Base-by-base conservation (phyloP, 1,284 basidiomycete genomes). In the Mycena sp. region DNA sequence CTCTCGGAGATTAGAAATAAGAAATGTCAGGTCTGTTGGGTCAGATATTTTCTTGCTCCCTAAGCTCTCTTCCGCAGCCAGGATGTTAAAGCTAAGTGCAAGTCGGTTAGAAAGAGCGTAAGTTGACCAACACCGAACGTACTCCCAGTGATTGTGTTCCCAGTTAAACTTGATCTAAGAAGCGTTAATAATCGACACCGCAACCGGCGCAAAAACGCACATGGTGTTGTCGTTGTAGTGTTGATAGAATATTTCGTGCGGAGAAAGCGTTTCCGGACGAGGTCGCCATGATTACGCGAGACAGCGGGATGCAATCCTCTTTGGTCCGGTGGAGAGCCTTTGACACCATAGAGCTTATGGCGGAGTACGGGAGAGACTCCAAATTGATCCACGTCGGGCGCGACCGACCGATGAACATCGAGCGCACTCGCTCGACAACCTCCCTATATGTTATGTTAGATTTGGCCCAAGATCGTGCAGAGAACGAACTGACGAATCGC, bases 261-360 rank as follows among this genome's bases (percentile, higher is more conserved):
- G 88, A 87, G 74, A 93, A 93, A 0, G 90, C 88, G 77, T 93
- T 93, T 5, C 91, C 91, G 18, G 86, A 85, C 1, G 91, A 92
- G 14, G 86, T 82, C 1, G 83, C 81, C 76, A 85, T 87, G 18
- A 92, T 81, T 62, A 92, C 85, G 13, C 84, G 82, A 8, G 90
- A 86, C 62, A 93, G 78, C 6, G 84, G 80, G 3, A 82, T 79
- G 65, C 86, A 87, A 18, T 90, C 89, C 46, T 90, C 89, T 76
- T 87, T 87, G 2, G 82, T 73, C n/a, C 89, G 84, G 71, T 88
- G 90, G 22, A 93, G 80, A 0, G 91, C 89, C 69, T 87, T 88
- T 2, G 91, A 87, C 3, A 91, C 88, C 46, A 92, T 81, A 13
- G 83, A 82, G 0, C 87, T 86, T 44, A 92, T 84, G 0, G 90